phyloP scores from a whole-genome alignment of 2,329 filamentous ascomycete genomes.

The Aspergillus sp. region DNA sequence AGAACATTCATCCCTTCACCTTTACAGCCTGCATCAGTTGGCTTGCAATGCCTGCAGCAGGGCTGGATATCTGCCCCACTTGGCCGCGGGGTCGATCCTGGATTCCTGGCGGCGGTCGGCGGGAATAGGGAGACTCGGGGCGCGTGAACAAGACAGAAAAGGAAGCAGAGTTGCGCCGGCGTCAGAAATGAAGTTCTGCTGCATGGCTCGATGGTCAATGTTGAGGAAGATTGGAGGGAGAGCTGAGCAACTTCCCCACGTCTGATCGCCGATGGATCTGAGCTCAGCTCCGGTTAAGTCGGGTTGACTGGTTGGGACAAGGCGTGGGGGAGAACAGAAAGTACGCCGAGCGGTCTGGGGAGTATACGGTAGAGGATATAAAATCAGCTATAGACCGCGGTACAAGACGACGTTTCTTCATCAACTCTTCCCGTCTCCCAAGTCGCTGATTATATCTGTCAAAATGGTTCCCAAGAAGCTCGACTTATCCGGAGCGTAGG shows the following conservation, averaged over 20 bases:
- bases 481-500: background rate
- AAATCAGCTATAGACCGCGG: background rate
- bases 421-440: background rate
- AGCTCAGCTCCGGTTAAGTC: background rate
- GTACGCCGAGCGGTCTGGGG: slow-evolving; percentile 1
- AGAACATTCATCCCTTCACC: no score
- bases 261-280: background rate
- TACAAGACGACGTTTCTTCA: background rate
- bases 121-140: background rate
- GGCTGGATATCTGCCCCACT: background rate
- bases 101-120: background rate
- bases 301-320: background rate
- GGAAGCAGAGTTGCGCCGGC: background rate
- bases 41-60: background rate
- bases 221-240: background rate
- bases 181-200: background rate
- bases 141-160: background rate
- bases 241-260: background rate
- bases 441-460: background rate
- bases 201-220: background rate
- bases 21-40: background rate
- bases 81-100: background rate
- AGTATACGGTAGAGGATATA: background rate
- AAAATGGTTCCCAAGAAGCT: background rate
- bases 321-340: background rate